Base-by-base conservation (phyloP, 495 filamentous ascomycete species). In the Cryomyces antarcticus region DNA sequence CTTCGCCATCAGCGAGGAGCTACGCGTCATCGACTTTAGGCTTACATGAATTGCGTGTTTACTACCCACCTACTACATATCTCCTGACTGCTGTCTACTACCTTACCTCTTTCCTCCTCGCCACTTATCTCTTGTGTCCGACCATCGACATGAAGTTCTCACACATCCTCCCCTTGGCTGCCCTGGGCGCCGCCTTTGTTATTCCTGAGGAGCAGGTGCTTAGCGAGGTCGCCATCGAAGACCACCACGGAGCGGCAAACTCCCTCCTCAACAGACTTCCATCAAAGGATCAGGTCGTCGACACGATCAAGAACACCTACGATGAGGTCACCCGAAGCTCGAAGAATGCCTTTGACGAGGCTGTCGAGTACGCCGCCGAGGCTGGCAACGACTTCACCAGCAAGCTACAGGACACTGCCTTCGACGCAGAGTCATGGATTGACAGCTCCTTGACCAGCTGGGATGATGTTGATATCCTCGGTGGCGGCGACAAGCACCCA, bases 131-230 rank as follows among this genome's bases (percentile, higher is more conserved):
- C 33, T 36, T 9, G 1, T 10, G 33, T 13, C 9, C 3, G 12
- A 36, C 27, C 9, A 12, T 39, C 45, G 51, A 44, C 3, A 73
- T 73, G 70, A 67, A 65, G 60, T 52, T 70, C 53, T 44, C 54
- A 45, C 45, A 64, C 46, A 31, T 78, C 5, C 49, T 78, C 46
- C 69, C 70, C 44, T 55, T 77, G 13, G 67, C 62, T 41, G 66
- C 68, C 11, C 46, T 72, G 6, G 61, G 62, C 44, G 56, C 68
- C 28, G 76, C 73, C 30, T 61, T 83, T 46, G 68, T 81, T 31
- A 61, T 79, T 39, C 73, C 73, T 7, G 68, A 75, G 34, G 60
- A 70, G 41, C 55, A 62, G 29, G 57, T 65, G 4, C 51, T 67
- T 7, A 51, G 63, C 41, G 52, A 66, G 30, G 50, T 70, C 41